These are phyloP conservation scores for Bidens hawaiensis DNA, from an alignment of 140 eudicot species.

Conservation along the genomic window DNA sequence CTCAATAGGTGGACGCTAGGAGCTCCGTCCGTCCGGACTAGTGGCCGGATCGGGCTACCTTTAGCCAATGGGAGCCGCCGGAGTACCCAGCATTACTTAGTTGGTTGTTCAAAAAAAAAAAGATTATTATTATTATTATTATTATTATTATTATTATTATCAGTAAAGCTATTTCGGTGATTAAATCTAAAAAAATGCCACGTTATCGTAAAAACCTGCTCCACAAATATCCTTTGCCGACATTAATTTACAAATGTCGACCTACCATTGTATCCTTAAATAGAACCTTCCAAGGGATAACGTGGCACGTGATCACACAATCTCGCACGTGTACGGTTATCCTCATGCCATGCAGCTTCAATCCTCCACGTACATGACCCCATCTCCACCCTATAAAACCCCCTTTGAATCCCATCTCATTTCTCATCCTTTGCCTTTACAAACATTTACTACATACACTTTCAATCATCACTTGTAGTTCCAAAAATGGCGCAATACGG, in stretches of 20 bases:
- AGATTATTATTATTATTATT: too few relatives aligned
- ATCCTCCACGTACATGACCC: conserved; percentile 16
- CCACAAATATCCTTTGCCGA: conserved; percentile 27
- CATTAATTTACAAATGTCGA: conserved; percentile 25
- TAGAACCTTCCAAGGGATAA: conserved; percentile 7
- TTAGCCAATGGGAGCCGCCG: too few relatives aligned
- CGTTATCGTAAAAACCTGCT: conserved; percentile 15
- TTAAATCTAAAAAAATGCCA: background rate
- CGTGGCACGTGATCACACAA: conserved; percentile 22
- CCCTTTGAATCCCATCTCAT: conserved; percentile 13
- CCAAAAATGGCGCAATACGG: conserved; percentile 37
- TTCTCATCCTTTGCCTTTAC: background rate
- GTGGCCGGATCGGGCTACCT: too few relatives aligned
- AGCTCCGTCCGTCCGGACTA: too few relatives aligned
- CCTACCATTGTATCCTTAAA: background rate
- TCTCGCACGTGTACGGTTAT: conserved; percentile 27
- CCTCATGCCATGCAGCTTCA: conserved; percentile 18
- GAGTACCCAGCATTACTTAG: too few relatives aligned
- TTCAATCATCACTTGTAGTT: background rate
- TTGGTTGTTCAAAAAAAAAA: too few relatives aligned
- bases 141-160: too few relatives aligned
- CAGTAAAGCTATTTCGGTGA: too few relatives aligned
- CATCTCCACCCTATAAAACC: conserved; percentile 3
- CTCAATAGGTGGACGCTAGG: too few relatives aligned
- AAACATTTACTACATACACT: background rate